These are phyloP conservation scores for Apophysomyces variabilis DNA, from an alignment of 371 early-diverging fungal species.

Conservation along the genomic window DNA sequence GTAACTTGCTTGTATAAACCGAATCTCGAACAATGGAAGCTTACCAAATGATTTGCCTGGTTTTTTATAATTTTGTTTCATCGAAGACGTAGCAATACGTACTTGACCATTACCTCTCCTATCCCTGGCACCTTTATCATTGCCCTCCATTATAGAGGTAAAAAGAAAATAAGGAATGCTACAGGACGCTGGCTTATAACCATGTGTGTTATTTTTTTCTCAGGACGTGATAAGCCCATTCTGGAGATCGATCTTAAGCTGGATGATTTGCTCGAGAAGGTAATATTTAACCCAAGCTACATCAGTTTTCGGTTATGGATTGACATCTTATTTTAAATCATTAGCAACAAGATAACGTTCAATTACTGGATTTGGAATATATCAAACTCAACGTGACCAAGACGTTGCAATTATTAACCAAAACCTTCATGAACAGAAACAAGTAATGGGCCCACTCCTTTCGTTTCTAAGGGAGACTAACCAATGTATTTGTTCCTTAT, in stretches of 20 bases:
- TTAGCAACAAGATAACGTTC: conserved; percentile 88
- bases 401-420: conserved; percentile 44
- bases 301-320: conserved; percentile 8
- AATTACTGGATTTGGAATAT: conserved; percentile 88
- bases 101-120: conserved; percentile 84
- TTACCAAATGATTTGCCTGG: background rate
- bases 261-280: conserved; percentile 92
- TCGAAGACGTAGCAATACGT: conserved; percentile 77
- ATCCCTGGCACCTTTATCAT: conserved; percentile 87
- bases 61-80: background rate
- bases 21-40: background rate
- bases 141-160: conserved; percentile 83
- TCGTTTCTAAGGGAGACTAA: background rate
- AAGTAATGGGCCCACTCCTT: conserved; percentile 30
- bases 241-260: conserved; percentile 93
- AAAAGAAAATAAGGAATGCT: background rate
- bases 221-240: conserved; percentile 87
- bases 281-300: conserved; percentile 15
- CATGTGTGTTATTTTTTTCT: no score
- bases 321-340: background rate
- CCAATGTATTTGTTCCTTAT: background rate
- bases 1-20: conserved; percentile 25
- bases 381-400: conserved; percentile 77
- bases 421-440: conserved; percentile 52
- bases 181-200: no score